Percentiles rank a stretch among this genome's conserved stretches.
Conservation (phyloP, 257 asterid species). For the Forsythia suspensa region DNA sequence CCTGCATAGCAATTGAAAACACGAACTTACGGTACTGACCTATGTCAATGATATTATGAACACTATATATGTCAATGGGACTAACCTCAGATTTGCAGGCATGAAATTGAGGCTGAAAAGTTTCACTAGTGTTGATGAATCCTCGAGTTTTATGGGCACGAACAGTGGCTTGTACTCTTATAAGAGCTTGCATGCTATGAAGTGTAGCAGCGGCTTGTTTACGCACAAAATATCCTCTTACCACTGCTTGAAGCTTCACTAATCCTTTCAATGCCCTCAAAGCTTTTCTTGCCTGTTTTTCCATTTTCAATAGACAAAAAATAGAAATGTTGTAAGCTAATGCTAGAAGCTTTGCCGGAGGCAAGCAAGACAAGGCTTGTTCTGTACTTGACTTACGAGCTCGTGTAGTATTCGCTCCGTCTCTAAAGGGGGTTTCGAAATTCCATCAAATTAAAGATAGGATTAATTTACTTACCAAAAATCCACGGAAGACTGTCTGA, state of each 20-base stretch:
- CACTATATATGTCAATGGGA: not conserved
- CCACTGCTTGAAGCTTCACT: constrained; percentile 78
- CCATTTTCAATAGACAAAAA: not conserved
- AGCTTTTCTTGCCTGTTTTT: constrained; percentile 75
- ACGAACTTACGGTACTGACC: too few species aligned
- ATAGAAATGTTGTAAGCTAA: not conserved
- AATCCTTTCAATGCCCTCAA: constrained; percentile 77
- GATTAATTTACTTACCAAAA: constrained; percentile 45
- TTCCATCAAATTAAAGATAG: not conserved
- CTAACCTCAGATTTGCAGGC: constrained; percentile 43
- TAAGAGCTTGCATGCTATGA: constrained; percentile 77
- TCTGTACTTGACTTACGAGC: too few species aligned
- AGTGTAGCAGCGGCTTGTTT: constrained; percentile 76
- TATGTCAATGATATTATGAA: too few species aligned
- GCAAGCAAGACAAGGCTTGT: too few species aligned
- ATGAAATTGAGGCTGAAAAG: constrained; percentile 29
- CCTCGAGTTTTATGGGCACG: constrained; percentile 63
- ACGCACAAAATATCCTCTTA: constrained; percentile 74
- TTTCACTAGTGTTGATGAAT: not conserved
- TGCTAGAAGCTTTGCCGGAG: not conserved
- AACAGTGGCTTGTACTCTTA: constrained; percentile 73
- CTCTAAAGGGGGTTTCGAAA: not conserved
- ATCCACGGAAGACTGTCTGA: constrained; percentile 71
- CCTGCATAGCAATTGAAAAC: constrained; percentile 29
- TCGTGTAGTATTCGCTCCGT: too few species aligned